Conservation (phyloP, 805 yeast genomes). For the Schwanniomyces yamadae region DNA sequence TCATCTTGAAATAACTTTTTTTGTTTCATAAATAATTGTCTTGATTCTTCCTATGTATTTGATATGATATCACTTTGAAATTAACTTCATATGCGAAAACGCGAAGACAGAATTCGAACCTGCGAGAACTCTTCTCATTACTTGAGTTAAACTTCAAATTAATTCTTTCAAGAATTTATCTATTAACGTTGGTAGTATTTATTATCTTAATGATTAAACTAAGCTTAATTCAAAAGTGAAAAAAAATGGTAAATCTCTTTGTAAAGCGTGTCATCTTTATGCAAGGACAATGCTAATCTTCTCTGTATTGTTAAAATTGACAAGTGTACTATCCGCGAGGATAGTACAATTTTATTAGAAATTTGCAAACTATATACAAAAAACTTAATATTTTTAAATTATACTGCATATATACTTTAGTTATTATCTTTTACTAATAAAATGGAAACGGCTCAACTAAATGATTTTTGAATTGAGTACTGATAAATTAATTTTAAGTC, state of each 20-base stretch:
- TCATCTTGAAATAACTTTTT: conserved; percentile 3
- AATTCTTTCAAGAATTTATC: too few species aligned
- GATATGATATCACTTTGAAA: background rate
- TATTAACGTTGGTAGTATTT: too few species aligned
- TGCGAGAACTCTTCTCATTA: background rate
- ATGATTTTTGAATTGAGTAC: too few species aligned
- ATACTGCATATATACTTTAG: background rate
- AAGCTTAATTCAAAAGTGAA: conserved; percentile 37
- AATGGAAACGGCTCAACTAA: too few species aligned
- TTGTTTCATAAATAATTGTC: conserved; percentile 3
- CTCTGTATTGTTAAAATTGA: conserved; percentile 99
- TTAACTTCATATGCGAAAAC: background rate
- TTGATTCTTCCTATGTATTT: background rate
- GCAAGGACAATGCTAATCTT: conserved; percentile 99
- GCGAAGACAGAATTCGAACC: conserved; percentile 4
- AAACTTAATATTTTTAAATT: background rate
- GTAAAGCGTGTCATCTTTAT: conserved; percentile 99
- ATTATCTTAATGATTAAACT: too few species aligned
- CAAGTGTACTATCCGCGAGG: conserved; percentile 62
- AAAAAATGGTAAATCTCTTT: conserved; percentile 97
- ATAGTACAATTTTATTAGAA: conserved; percentile 30
- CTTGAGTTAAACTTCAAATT: too few species aligned
- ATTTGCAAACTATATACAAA: background rate
- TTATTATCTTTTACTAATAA: background rate
- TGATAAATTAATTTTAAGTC: too few species aligned